Conservation (phyloP, 1,284 basidiomycete species). For the Moesziomyces globuligerus region DNA sequence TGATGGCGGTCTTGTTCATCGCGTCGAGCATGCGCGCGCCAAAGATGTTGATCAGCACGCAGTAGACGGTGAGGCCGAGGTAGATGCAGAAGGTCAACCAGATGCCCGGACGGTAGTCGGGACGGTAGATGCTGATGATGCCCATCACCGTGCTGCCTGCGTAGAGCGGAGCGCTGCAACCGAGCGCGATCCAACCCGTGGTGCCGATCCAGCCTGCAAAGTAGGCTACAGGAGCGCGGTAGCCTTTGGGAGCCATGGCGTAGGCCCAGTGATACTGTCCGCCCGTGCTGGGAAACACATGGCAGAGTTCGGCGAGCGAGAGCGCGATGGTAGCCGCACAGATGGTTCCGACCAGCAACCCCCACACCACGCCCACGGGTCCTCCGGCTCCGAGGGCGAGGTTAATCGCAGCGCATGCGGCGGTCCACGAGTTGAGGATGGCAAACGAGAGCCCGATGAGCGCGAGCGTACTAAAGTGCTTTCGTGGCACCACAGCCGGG, state of each 20-base stretch:
- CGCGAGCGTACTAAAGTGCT: slow-evolving; percentile 41
- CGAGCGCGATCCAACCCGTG: slow-evolving; percentile 38
- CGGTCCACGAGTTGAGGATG: slow-evolving; percentile 48
- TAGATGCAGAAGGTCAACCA: slow-evolving; percentile 36
- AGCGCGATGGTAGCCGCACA: slow-evolving; percentile 29
- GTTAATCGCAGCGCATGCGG: slow-evolving; percentile 32
- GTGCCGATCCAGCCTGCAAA: slow-evolving; percentile 35
- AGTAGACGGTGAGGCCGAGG: slow-evolving; percentile 26
- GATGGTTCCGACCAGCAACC: slow-evolving; percentile 30
- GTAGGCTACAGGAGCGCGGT: slow-evolving; percentile 23
- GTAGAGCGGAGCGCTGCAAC: slow-evolving; percentile 37
- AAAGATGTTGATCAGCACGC: slow-evolving; percentile 39
- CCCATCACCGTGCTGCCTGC: slow-evolving; percentile 17
- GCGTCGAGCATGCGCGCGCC: slow-evolving; percentile 22
- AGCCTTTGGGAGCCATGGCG: slow-evolving; percentile 15
- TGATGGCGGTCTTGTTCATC: slow-evolving; percentile 37
- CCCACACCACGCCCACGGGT: slow-evolving; percentile 29
- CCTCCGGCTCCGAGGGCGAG: slow-evolving; percentile 36
- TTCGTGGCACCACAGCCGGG: slow-evolving; percentile 9
- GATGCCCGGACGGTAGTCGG: slow-evolving; percentile 9
- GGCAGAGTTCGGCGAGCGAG: slow-evolving; percentile 42
- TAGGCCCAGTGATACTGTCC: slow-evolving; percentile 50
- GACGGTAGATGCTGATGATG: slow-evolving; percentile 25
- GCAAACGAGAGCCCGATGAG: slow-evolving; percentile 45
- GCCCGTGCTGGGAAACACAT: slow-evolving; percentile 33